Evolutionary conservation across 192 early-diverging fungal species (phyloP).

Genomic region (Linnemannia schmuckeri): DNA sequence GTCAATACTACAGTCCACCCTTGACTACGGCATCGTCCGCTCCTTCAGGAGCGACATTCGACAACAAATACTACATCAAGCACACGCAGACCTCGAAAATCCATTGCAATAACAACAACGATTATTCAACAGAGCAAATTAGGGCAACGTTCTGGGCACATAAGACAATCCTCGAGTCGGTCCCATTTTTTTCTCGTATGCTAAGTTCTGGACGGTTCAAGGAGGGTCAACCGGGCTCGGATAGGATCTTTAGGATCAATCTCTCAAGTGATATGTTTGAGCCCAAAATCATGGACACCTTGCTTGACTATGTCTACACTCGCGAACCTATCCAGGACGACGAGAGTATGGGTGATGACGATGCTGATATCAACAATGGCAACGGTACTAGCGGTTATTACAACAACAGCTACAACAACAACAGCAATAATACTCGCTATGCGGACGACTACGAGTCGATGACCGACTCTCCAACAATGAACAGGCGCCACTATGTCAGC

Average conservation of each 20-base stretch:
- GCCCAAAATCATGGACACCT: constrained; percentile 27
- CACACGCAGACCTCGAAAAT: background rate
- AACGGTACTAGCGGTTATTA: background rate
- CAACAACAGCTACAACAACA: background rate
- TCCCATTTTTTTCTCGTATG: constrained; percentile 39
- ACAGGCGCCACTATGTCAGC: background rate
- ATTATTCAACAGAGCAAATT: background rate
- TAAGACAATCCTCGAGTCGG: constrained; percentile 33
- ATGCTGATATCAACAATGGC: background rate
- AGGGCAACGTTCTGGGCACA: constrained; percentile 21
- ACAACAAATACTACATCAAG: background rate
- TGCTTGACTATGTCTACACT: constrained; percentile 44
- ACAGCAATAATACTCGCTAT: background rate
- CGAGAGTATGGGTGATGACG: background rate
- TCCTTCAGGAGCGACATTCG: background rate
- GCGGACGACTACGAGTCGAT: background rate
- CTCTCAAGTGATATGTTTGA: constrained; percentile 40
- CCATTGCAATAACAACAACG: background rate
- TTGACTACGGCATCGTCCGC: background rate
- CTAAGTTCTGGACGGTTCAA: constrained; percentile 19
- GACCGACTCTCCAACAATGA: background rate
- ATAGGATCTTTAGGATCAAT: constrained; percentile 16
- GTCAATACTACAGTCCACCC: background rate
- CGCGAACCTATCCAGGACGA: constrained; percentile 8
- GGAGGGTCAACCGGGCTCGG: constrained; percentile 17